Evolutionary conservation across 768 basidiomycete species (phyloP), one percentile per base, ranked within the genome.

Genomic region (Amylocystis lapponica): DNA sequence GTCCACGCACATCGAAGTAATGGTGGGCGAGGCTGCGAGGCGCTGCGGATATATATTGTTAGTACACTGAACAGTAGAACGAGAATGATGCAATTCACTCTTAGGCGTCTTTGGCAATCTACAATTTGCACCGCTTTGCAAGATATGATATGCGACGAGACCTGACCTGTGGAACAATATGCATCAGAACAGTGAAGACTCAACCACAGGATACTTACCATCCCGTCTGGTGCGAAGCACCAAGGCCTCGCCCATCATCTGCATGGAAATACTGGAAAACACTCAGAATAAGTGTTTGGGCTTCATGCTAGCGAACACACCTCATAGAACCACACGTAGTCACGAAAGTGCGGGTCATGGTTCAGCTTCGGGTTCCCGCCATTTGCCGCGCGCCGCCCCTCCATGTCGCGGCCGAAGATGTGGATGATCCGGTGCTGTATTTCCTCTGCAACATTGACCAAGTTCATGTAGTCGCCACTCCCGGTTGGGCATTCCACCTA

Each of bases 341-440:
- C 94, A 34, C 92, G 77, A 79, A 97, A 99, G 68, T 96, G 78
- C 13, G 93, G 91, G 61, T 99, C 96, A 45, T 76, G 72, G 63
- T 99, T 89, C 51, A 99, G 67, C 61, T 83, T 87, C 27, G 78
- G 71, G 56, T 86, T 86, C 6, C 91, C 91, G 16, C 94, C 96
- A 58, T 99, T 98, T 14, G 85, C 86, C 0, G 96, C 93, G 30
- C 96, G 74, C 48, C 78, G 75, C 9, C 94, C 93, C 47, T 89
- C 76, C 49, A 78, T 63, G 59, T 99, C 95, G 21, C 93, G 81
- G n/a, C 89, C 83, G 57, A 99, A 99, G 55, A 99, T 92, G 63
- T 98, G 93, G 43, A 98, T 99, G 49, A 98, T 82, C n/a, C 96
- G 84, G 59, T 98, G 95, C 63, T 98, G 96, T 43, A 99, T 93